A percentile compares a stretch with the other conserved stretches of the same genome.
Evolutionary conservation across 2,329 filamentous ascomycete genomes (phyloP).

Genomic region (Mycogone perniciosa): DNA sequence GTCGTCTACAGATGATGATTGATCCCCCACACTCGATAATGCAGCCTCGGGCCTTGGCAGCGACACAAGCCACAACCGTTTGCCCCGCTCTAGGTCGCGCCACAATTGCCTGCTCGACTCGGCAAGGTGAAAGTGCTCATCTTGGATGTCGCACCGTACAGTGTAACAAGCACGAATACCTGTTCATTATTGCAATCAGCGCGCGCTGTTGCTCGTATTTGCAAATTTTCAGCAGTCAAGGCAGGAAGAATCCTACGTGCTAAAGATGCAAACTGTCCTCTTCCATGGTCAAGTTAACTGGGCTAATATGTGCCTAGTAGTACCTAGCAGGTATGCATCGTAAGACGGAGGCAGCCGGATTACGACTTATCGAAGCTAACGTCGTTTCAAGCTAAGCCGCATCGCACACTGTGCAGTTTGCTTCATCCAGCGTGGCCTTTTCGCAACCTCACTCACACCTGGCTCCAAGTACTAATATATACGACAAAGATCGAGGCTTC

Average conservation of each 20-base stretch:
- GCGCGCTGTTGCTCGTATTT: too few relatives aligned
- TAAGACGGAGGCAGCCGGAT: too few relatives aligned
- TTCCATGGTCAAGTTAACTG: too few relatives aligned
- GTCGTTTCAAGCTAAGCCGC: not conserved
- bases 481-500: conserved; percentile 2
- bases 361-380: too few relatives aligned
- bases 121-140: too few relatives aligned
- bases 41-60: conserved; percentile 1
- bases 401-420: conserved; percentile 7
- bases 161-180: too few relatives aligned
- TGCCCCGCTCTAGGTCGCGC: conserved; percentile 20
- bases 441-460: conserved; percentile 8
- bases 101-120: conserved; percentile 13
- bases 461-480: not conserved
- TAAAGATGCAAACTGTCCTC: too few relatives aligned
- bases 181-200: too few relatives aligned
- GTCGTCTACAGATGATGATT: conserved; percentile 4
- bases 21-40: conserved; percentile 3
- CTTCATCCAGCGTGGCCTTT: conserved; percentile 26
- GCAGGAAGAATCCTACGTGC: too few relatives aligned
- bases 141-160: not conserved
- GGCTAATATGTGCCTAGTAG: too few relatives aligned
- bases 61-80: conserved; percentile 4
- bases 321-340: too few relatives aligned
- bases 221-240: too few relatives aligned